Base-by-base conservation (phyloP, 345 rosid species). In the Rubroshorea leprosula region DNA sequence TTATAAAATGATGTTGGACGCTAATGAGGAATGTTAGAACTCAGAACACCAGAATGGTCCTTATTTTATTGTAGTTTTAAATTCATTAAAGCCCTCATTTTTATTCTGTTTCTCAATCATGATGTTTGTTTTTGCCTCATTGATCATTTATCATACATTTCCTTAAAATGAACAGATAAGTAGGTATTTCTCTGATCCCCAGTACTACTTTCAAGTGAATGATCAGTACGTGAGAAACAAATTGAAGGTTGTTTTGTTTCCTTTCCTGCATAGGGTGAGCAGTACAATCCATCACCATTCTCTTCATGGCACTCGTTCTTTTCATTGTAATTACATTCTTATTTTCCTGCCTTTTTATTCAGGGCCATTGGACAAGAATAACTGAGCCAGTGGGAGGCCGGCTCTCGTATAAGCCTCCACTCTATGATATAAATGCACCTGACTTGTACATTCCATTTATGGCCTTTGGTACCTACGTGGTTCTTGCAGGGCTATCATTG, bases 351-450 rank as follows among this genome's bases (percentile, higher is more conserved):
- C 50, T 47, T 66, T 43, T 74, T 14, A 48, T 53, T 50, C 76
- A 86, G 97, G 98, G 97, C 47, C 98, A 89, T 65, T 89, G 97
- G 98, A 81, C 89, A 49, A 78, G 98, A 54, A 89, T 92, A 55
- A 76, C 94, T 19, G 94, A 89, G 70, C 99, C 99, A 50, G 99
- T 89, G 5, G 97, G 99, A 20, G 99, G 96, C 59, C 82, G 97
- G 66, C 96, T 93, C 55, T 89, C 99, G 25, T 93, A 93, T 72
- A 93, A 93, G 51, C 99, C 97, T 6, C 97, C 94, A 7, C 53
- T 89, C n/a, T 83, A 78, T 70, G 97, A 89, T 64, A 93, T 93
- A 23, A 88, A 88, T 76, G 96, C 96, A 38, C 98, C 96, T 23
- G 98, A 88, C 63, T 78, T 91, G 68, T 89, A 93, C 74, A 85